Conservation (phyloP, 495 filamentous ascomycete genomes). For the Aspergillus indologenus region DNA sequence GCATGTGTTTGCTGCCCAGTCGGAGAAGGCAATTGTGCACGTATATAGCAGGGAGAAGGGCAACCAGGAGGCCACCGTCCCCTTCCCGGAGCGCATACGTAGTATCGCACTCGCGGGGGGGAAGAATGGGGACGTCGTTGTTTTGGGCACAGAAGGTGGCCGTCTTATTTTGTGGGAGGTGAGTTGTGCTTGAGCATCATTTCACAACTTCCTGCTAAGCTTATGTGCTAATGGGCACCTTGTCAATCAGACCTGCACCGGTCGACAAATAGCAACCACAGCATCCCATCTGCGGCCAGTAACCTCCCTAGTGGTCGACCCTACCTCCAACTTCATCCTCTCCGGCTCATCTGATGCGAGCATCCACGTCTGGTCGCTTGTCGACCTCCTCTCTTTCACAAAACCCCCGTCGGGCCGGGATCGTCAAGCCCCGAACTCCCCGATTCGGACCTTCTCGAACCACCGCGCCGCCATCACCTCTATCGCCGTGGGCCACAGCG, state of each 20-base stretch:
- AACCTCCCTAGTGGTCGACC: conserved; percentile 68
- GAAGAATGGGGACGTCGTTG: conserved; percentile 63
- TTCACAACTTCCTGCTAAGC: not conserved
- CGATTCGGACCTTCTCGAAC: conserved; percentile 66
- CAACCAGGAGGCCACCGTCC: conserved; percentile 80
- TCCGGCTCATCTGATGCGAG: conserved; percentile 88
- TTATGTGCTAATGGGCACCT: not conserved
- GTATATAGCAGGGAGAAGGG: conserved; percentile 81
- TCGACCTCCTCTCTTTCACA: conserved; percentile 66
- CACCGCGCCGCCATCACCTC: conserved; percentile 78
- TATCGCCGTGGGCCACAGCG: conserved; percentile 63
- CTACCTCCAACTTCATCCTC: conserved; percentile 72
- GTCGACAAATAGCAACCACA: conserved; percentile 82
- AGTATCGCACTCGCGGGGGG: conserved; percentile 62
- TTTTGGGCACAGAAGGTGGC: conserved; percentile 83
- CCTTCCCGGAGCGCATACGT: conserved; percentile 80
- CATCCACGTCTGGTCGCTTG: conserved; percentile 84
- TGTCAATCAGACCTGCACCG: conserved; percentile 67
- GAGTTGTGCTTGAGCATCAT: conserved; percentile 21
- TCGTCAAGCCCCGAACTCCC: conserved; percentile 47
- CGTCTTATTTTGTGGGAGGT: conserved; percentile 94
- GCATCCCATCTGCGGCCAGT: conserved; percentile 84
- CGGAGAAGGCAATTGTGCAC: conserved; percentile 86
- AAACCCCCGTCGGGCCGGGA: conserved; percentile 33
- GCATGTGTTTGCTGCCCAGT: conserved; percentile 88